Conservation (phyloP, 371 early-diverging fungal species). For the Mortierella sp. region DNA sequence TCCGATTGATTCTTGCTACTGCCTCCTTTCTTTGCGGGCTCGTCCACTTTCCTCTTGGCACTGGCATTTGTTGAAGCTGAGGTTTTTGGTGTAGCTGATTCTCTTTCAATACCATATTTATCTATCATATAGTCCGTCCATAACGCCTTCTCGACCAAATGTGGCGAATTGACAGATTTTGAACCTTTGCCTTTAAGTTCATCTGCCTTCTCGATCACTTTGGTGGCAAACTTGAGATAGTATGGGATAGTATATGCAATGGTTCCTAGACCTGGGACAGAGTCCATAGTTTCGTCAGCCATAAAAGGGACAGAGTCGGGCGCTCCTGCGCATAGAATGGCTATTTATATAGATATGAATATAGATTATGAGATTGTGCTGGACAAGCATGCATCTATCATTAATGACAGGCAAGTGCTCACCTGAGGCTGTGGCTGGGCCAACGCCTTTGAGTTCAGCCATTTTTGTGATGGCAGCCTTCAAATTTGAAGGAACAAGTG, state of each 20-base stretch:
- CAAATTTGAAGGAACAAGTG: conserved; percentile 15
- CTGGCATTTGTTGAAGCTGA: not conserved
- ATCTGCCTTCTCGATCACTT: conserved; percentile 45
- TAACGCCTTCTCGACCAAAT: conserved; percentile 46
- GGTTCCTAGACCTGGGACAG: conserved; percentile 52
- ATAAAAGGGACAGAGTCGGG: conserved; percentile 49
- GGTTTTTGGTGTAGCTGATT: not conserved
- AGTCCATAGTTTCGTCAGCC: conserved; percentile 56
- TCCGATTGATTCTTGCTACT: not conserved
- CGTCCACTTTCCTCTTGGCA: not conserved
- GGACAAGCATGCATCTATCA: not conserved
- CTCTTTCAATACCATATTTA: conserved; percentile 28
- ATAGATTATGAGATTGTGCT: not conserved
- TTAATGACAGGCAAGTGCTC: not conserved
- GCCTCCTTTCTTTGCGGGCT: not conserved
- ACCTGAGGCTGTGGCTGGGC: conserved; percentile 55
- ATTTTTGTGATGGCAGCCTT: conserved; percentile 44
- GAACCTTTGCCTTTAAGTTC: conserved; percentile 26
- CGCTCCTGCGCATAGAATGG: conserved; percentile 45
- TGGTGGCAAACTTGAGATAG: conserved; percentile 48
- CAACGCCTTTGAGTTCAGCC: conserved; percentile 53
- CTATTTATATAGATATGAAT: conserved; percentile 9
- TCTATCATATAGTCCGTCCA: conserved; percentile 50
- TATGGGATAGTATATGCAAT: conserved; percentile 50
- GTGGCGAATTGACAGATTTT: conserved; percentile 25